These are phyloP conservation scores for Vigna angularis DNA, from an alignment of 306 rosid species.

Conservation along the genomic window DNA sequence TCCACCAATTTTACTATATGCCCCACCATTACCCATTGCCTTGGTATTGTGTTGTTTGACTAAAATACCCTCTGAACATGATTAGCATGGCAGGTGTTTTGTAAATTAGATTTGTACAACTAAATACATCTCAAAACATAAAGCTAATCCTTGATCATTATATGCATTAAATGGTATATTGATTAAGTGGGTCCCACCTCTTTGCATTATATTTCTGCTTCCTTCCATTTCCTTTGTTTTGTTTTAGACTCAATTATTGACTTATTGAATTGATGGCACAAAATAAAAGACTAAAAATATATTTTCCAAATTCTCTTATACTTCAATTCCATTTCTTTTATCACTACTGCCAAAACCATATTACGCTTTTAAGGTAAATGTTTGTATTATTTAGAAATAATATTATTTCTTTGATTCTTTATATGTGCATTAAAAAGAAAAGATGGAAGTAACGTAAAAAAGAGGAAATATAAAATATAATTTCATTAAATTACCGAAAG, in stretches of 20 bases:
- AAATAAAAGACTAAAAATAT: background rate
- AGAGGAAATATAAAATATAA: background rate
- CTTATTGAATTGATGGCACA: constrained; percentile 45
- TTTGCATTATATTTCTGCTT: constrained; percentile 58
- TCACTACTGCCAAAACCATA: too few relatives aligned
- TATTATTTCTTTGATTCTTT: too few relatives aligned
- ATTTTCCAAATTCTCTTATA: too few relatives aligned
- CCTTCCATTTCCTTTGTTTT: constrained; percentile 52
- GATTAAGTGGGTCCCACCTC: constrained; percentile 57
- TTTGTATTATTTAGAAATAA: too few relatives aligned
- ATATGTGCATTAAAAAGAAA: too few relatives aligned
- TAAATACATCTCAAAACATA: constrained; percentile 31
- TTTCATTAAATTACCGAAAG: background rate
- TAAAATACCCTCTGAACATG: constrained; percentile 38
- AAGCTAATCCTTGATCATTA: constrained; percentile 56
- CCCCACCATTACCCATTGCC: constrained; percentile 41
- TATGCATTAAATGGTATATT: constrained; percentile 63
- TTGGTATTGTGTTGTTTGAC: background rate
- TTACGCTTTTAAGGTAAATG: too few relatives aligned
- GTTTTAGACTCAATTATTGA: constrained; percentile 67
- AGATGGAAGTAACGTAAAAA: background rate
- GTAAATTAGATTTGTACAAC: constrained; percentile 40
- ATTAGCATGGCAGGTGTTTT: constrained; percentile 16
- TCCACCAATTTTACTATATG: constrained; percentile 34
- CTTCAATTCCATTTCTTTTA: too few relatives aligned